Conservation (phyloP, 139 green algal species). For the Micromonas commoda region DNA sequence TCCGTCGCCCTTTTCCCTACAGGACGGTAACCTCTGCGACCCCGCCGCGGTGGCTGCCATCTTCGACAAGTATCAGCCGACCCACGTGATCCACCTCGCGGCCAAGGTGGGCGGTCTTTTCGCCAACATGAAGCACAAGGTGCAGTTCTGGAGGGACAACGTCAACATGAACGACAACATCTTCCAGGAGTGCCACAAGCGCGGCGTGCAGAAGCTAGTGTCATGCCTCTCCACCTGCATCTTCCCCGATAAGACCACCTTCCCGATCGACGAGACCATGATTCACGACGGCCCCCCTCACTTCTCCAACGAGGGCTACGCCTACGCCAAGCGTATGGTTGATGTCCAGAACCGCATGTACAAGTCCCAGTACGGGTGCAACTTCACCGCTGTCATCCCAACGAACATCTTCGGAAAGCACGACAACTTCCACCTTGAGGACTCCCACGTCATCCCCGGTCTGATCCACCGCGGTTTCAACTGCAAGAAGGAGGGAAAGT, state of each 20-base stretch:
- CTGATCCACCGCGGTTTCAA: conserved; percentile 58
- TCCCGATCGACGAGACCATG: conserved; percentile 55
- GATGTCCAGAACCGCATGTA: conserved; percentile 48
- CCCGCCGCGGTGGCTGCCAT: conserved; percentile 34
- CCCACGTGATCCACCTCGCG: conserved; percentile 50
- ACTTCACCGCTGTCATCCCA: conserved; percentile 55
- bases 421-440: conserved; percentile 63
- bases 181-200: conserved; percentile 42
- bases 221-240: conserved; percentile 55
- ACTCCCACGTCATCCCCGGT: conserved; percentile 60
- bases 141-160: conserved; percentile 29
- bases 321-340: conserved; percentile 50
- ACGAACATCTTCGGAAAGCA: conserved; percentile 67
- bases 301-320: conserved; percentile 49
- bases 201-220: conserved; percentile 47
- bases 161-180: conserved; percentile 46
- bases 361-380: conserved; percentile 52
- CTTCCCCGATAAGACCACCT: conserved; percentile 53
- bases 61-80: conserved; percentile 47
- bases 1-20: background rate
- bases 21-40: conserved; percentile 44
- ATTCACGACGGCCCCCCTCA: conserved; percentile 51
- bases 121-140: conserved; percentile 46
- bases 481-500: conserved; percentile 47
- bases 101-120: conserved; percentile 50